Base-by-base conservation (phyloP, 106 monocot genomes). In the Xerophyta viscosa region DNA sequence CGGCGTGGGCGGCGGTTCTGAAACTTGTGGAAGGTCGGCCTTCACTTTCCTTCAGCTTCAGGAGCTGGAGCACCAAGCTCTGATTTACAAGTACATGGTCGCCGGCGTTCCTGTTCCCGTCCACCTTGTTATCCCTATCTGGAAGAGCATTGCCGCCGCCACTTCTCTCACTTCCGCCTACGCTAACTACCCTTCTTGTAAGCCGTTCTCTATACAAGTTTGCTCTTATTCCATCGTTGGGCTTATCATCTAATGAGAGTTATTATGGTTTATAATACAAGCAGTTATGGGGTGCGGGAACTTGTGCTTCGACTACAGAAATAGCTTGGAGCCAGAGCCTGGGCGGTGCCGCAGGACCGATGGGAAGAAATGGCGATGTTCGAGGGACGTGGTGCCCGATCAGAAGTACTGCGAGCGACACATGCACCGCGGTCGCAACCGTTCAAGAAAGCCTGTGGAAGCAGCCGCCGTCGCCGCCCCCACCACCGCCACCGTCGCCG, bases 361-460 rank as follows among this genome's bases (percentile, higher is more conserved):
- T 37, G 84, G 84, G 20, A 85, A 85, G 84, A 85, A 85, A 61
- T 85, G 84, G 84, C 51, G 84, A 36, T 91, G 91, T 71, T 71
- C 85, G 27, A 70, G 72, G 15, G 80, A 77, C 27, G 85, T 69
- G 4, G 77, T 85, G 6, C 62, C 77, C 0, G 74, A 74, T 25
- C 81, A 85, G 56, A 91, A 91, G 66, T 91, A 91, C 81, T 91
- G 91, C 56, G 81, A 91, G 60, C 70, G 81, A 4, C 91, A 91
- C 71, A 62, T 91, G 69, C 81, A 91, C 63, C 68, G 91, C 0
- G 91, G 91, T 24, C 71, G 88, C 19, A 64, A 61, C 62, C 91
- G 85, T 75, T 84, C 90, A 74, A 90, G 90, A 84, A 90, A 84
- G 90, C 68, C 71, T 73, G 69, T 77, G 71, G 80, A 81, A 81